phyloP scores from a whole-genome alignment of 805 yeast species.

The Nakazawaea peltata region DNA sequence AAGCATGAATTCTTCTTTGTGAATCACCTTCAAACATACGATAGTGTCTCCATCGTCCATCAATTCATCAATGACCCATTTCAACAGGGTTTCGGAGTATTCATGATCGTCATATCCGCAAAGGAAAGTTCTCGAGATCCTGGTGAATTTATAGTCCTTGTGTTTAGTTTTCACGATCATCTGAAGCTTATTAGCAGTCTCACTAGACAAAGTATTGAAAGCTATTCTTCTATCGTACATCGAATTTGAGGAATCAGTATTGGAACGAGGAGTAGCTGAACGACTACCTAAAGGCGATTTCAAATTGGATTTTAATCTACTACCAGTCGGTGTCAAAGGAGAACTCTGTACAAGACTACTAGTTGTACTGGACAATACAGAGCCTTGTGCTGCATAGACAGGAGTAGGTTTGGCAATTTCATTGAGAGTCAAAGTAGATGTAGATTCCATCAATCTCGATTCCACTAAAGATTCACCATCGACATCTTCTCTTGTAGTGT shows the following conservation, averaged over 20 bases:
- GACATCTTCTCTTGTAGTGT: not conserved
- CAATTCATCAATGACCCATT: conserved; percentile 37
- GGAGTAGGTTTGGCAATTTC: conserved; percentile 1
- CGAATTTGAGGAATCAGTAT: not conserved
- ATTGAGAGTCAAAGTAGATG: conserved; percentile 1
- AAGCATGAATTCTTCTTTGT: conserved; percentile 16
- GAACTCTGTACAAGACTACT: not conserved
- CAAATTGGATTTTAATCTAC: conserved; percentile 3
- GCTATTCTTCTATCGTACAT: conserved; percentile 23
- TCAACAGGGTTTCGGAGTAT: conserved; percentile 33
- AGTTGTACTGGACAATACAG: not conserved
- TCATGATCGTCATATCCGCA: conserved; percentile 35
- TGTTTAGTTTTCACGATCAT: conserved; percentile 32
- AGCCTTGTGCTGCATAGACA: not conserved
- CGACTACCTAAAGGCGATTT: conserved; percentile 2
- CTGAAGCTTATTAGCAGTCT: conserved; percentile 22
- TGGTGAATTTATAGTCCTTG: conserved; percentile 22
- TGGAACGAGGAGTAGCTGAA: not conserved
- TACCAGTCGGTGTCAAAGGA: conserved; percentile 4
- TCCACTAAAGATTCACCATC: not conserved
- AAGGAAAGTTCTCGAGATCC: conserved; percentile 33
- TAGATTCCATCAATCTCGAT: conserved; percentile 6
- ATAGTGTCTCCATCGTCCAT: conserved; percentile 37
- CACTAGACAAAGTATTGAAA: conserved; percentile 34
- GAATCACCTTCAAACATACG: conserved; percentile 34